Conservation (phyloP, 2,329 filamentous ascomycete genomes). For the Byssoonygena ceratinophila region DNA sequence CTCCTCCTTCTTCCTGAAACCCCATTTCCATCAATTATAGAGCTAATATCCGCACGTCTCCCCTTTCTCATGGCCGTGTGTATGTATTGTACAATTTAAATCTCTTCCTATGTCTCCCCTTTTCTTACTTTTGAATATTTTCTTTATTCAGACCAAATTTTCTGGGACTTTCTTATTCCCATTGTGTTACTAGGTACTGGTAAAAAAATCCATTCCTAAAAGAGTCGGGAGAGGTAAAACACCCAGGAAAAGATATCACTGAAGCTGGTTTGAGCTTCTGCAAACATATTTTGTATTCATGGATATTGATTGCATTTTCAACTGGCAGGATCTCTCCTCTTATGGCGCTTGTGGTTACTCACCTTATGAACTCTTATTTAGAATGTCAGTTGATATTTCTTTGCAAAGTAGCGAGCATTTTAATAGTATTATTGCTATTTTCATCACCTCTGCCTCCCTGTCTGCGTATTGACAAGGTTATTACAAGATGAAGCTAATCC, state of each 20-base stretch:
- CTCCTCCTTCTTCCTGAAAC: slow-evolving; percentile 1
- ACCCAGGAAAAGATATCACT: not conserved
- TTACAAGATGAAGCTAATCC: too few relatives aligned
- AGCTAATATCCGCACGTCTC: not conserved
- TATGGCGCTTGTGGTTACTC: not conserved
- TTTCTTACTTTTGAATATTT: not conserved
- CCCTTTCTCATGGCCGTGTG: not conserved
- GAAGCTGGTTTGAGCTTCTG: not conserved
- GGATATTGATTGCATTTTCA: not conserved
- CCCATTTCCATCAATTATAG: not conserved
- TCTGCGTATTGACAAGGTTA: too few relatives aligned
- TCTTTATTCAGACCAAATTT: not conserved
- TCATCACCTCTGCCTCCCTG: not conserved
- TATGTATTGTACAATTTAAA: slow-evolving; percentile 11
- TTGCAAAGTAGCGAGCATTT: slow-evolving; percentile 4
- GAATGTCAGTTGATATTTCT: not conserved
- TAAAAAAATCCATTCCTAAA: not conserved
- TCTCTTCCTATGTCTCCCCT: not conserved
- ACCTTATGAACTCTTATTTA: not conserved
- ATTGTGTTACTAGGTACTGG: slow-evolving; percentile 3
- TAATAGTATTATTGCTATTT: not conserved
- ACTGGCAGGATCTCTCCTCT: slow-evolving; percentile 6
- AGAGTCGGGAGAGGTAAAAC: not conserved
- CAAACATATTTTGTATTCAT: not conserved
- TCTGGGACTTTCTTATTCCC: slow-evolving; percentile 2